These are phyloP conservation scores for Thermothielavioides terrestris DNA, from an alignment of 495 filamentous ascomycete species.

Conservation along the genomic window DNA sequence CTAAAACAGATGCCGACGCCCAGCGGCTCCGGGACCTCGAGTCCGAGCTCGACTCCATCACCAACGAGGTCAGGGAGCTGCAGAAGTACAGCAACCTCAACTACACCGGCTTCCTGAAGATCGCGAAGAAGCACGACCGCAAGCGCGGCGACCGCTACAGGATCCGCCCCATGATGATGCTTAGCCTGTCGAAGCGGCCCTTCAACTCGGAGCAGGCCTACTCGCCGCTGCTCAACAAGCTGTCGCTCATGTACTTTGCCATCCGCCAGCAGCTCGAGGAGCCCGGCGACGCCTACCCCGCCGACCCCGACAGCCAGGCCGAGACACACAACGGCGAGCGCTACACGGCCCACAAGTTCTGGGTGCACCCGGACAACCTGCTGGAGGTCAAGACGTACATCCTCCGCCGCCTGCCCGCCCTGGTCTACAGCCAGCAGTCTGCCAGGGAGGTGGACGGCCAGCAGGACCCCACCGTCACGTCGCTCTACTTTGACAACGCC, in stretches of 20 bases:
- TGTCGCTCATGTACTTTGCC: slow-evolving; percentile 94
- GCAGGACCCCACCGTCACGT: slow-evolving; percentile 84
- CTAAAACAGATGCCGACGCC: slow-evolving; percentile 37
- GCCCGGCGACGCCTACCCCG: slow-evolving; percentile 18
- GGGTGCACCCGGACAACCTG: slow-evolving; percentile 91
- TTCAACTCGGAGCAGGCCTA: slow-evolving; percentile 92
- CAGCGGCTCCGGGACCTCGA: slow-evolving; percentile 60
- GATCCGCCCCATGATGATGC: slow-evolving; percentile 81
- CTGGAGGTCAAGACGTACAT: slow-evolving; percentile 95
- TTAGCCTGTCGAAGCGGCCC: slow-evolving; percentile 73
- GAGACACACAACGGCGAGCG: slow-evolving; percentile 49
- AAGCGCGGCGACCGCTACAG: slow-evolving; percentile 72
- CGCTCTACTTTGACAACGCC: slow-evolving; percentile 87
- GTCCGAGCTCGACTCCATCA: slow-evolving; percentile 74
- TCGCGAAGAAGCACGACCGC: slow-evolving; percentile 96
- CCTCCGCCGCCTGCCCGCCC: slow-evolving; percentile 75
- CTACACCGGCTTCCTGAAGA: slow-evolving; percentile 95
- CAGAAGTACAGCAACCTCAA: slow-evolving; percentile 94
- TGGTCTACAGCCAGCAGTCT: slow-evolving; percentile 84
- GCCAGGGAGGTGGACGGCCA: slow-evolving; percentile 67
- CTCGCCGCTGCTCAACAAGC: slow-evolving; percentile 75
- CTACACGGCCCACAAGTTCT: slow-evolving; percentile 95
- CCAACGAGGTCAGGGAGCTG: slow-evolving; percentile 82
- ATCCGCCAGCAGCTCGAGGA: slow-evolving; percentile 72
- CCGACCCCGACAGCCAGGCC: slow-evolving; percentile 31